phyloP scores from a whole-genome alignment of 208 protist genomes.

The Blechomonas ayalai region DNA sequence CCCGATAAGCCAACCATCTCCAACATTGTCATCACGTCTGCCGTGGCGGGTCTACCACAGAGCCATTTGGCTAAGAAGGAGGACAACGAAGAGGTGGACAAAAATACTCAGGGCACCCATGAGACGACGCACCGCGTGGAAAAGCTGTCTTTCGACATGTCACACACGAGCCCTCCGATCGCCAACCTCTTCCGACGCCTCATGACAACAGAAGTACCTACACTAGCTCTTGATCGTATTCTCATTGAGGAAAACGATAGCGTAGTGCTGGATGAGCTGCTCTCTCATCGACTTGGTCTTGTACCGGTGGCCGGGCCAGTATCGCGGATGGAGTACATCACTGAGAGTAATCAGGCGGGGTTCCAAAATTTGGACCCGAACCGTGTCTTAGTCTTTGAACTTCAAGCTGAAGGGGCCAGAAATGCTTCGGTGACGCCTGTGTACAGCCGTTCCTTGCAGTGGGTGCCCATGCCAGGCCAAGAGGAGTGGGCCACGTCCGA shows the following conservation, averaged over 20 bases:
- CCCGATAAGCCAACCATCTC: slow-evolving; percentile 63
- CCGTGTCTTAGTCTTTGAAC: slow-evolving; percentile 77
- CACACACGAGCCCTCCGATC: slow-evolving; percentile 77
- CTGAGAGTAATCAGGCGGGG: slow-evolving; percentile 29
- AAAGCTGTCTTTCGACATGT: slow-evolving; percentile 79
- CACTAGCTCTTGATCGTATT: slow-evolving; percentile 97
- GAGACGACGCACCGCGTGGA: slow-evolving; percentile 65
- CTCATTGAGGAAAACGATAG: slow-evolving; percentile 97
- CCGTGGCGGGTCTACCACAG: slow-evolving; percentile 40
- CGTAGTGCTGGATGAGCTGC: slow-evolving; percentile 96
- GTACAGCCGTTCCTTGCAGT: slow-evolving; percentile 88
- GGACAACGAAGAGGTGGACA: slow-evolving; percentile 6
- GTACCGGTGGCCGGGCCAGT: slow-evolving; percentile 96
- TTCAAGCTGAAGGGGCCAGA: slow-evolving; percentile 53
- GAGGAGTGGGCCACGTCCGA: slow-evolving; percentile 24
- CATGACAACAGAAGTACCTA: slow-evolving; percentile 96
- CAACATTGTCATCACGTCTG: slow-evolving; percentile 63
- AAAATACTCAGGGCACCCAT: slow-evolving; percentile 3
- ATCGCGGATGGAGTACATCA: slow-evolving; percentile 83
- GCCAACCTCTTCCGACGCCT: slow-evolving; percentile 97
- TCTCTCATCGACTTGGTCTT: slow-evolving; percentile 96
- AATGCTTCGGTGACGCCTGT: slow-evolving; percentile 72
- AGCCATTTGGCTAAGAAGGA: slow-evolving; percentile 22
- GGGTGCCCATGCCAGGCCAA: slow-evolving; percentile 89
- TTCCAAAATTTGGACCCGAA: slow-evolving; percentile 65